Base-by-base conservation (phyloP, 768 basidiomycete species). In the Macrolepiota fuliginosa region DNA sequence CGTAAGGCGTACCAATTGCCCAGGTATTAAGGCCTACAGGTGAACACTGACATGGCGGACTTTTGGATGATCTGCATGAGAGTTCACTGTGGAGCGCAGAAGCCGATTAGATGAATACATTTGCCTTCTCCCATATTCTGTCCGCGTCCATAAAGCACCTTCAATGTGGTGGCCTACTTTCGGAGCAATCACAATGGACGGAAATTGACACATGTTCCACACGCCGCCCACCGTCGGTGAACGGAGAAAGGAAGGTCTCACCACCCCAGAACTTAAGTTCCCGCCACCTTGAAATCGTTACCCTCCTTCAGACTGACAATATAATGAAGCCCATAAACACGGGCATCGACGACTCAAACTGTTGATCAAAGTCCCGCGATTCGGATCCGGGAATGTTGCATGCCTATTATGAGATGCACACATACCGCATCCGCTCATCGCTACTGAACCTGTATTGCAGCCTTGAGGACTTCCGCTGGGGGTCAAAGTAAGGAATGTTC, bases 401-500 rank as follows among this genome's bases (percentile, higher is more conserved):
- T 52, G 52, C 37, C 58, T 19, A 40, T 37, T 52, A 59, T 35
- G 22, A 37, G 36, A 24, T n/a, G 36, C 6, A 9, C 37, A 47
- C 19, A 37, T 17, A 40, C 35, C 7, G 24, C 25, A 35, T 15
- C 47, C 17, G n/a, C 22, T 25, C 54, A 46, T 55, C 37, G 36
- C 37, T 55, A 36, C 52, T 52, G 47, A 61, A 52, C 24, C 51
- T 36, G 40, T 52, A 32, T 46, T 47, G 45, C 52, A 46, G 45
- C 53, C 52, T 47, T 54, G 42, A 46, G 53, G 42, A 61, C 35
- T 37, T 32, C 53, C 47, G 46, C 36, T 58, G 56, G 19, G 35
- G 36, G 25, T 22, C 56, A 49, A 50, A 15, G 15, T 9, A 54
- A 35, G 17, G 60, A 61, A 61, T 42, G 60, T 61, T 61, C 60